Evolutionary conservation across 2,329 filamentous ascomycete species (phyloP).

Genomic region (Hirsutella minnesotensis): DNA sequence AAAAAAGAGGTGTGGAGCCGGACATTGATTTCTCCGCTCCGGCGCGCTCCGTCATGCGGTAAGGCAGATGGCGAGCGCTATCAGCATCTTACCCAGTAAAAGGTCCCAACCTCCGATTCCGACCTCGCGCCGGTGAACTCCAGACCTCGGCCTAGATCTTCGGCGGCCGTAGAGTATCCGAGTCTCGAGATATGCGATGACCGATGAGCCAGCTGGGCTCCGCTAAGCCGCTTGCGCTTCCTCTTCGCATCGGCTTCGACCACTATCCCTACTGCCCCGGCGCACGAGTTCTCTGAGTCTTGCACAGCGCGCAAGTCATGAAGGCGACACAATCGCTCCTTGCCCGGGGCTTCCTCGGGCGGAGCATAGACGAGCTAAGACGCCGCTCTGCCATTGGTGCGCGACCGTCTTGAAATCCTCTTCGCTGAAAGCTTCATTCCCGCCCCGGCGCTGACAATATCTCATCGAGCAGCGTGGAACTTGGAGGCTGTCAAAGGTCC

Average conservation of each 20-base stretch:
- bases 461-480: conserved; percentile 41
- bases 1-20: no score
- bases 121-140: no score
- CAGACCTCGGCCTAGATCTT: no score
- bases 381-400: conserved; percentile 44
- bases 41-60: no score
- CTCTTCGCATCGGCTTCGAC: conserved; percentile 3
- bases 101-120: no score
- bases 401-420: not conserved
- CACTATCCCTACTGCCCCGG: no score
- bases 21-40: not conserved
- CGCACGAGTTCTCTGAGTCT: no score
- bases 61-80: no score
- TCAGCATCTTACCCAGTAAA: no score
- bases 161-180: no score
- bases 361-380: conserved; percentile 49
- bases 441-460: not conserved
- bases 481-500: conserved; percentile 58
- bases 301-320: no score
- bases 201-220: conserved; percentile 18
- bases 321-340: conserved; percentile 30
- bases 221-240: not conserved
- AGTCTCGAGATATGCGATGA: conserved; percentile 12
- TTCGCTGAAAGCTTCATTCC: not conserved
- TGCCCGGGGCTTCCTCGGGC: conserved; percentile 41